Base-by-base conservation (phyloP, 257 asterid genomes). In the Fraxinus quadrangulata region DNA sequence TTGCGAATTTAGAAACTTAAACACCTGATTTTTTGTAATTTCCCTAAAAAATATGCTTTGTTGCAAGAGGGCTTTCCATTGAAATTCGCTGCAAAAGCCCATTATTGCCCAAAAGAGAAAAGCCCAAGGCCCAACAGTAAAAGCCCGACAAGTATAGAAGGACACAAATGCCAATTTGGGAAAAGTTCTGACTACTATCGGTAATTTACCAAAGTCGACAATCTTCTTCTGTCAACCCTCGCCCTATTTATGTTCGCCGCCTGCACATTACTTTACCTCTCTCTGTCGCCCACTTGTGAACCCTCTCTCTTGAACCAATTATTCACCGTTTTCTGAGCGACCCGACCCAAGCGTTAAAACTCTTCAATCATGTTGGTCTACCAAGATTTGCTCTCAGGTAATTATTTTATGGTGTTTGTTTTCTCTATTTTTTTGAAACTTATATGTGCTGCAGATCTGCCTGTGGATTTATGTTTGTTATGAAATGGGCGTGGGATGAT, bases 371-470 rank as follows among this genome's bases (percentile, higher is more conserved):
- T 88, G 93, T 83, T 91, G 93, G 92, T 91, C 80, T 91, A 91
- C 40, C 93, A 90, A 39, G 97, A 91, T 89, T 77, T 90, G 47
- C 79, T 91, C 66, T 75, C 90, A 28, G 91, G 95, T 65, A 39
- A 17, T 59, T 73, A 9, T 28, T 72, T 14, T 6, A 0, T 1
- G 6, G 8, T 56, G 28, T 36, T 13, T 16, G 39, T 5, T 31
- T 10, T 17, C 3, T 13, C 23, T 23, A 30, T 17, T 7, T 37
- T 47, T 21, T 68, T 3, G 63, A 30, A 14, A 66, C 56, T 3
- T 19, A 19, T 68, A 36, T 28, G 14, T 11, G 11, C 28, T 59
- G 4, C 56, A 42, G 67, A 37, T 76, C 36, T 42, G 4, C 19
- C 3, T 34, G 56, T 69, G n/a, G 49, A 14, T 47, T 42, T 51